Evolutionary conservation across 2,329 filamentous ascomycete genomes (phyloP), one percentile per base, ranked within the genome.

Genomic region (Orbilia quercus): DNA sequence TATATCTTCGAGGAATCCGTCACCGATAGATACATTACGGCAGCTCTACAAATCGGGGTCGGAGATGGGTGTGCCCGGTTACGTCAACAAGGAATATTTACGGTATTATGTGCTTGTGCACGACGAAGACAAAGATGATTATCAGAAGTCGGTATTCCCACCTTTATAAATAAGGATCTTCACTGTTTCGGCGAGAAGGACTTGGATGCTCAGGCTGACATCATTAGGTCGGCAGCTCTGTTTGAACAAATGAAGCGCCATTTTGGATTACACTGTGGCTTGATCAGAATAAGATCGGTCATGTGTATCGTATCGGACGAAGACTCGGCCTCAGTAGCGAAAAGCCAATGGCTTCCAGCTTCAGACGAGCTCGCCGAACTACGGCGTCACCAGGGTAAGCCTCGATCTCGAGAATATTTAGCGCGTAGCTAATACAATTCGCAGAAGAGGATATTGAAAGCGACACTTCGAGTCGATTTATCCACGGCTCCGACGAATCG

Each of bases 161-260:
- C n/a, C 25, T 34, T 38, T 3, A 40, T 40, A 40, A 7, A 9
- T 25, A n/a, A 18, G 6, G 20, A 50, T 47, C 16, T 12, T 7
- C 23, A 40, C 6, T 55, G 18, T 28, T 40, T 51, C 54, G 6
- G 22, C 16, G 28, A 34, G 20, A 18, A 54, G 48, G 31, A 23
- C 34, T 16, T 6, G 23, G 45, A 64, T 59, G 64, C 57, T 70
- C 31, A 63, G 62, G 57, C 74, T 74, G 59, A 75, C 64, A 71
- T 65, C 66, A 18, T 54, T 71, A 78, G 77, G 65, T 96, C 93
- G 11, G 94, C 94, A 80, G 87, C 88, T 16, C 84, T 98, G 25
- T 99, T 96, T 80, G 95, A 99, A 77, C 92, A 97, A 80, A 99
- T 99, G 96, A 99, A 98, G 82, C 88, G 95, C n/a, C 92, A 97